These are phyloP conservation scores for Acer negundo DNA, from an alignment of 345 rosid species.

Conservation along the genomic window DNA sequence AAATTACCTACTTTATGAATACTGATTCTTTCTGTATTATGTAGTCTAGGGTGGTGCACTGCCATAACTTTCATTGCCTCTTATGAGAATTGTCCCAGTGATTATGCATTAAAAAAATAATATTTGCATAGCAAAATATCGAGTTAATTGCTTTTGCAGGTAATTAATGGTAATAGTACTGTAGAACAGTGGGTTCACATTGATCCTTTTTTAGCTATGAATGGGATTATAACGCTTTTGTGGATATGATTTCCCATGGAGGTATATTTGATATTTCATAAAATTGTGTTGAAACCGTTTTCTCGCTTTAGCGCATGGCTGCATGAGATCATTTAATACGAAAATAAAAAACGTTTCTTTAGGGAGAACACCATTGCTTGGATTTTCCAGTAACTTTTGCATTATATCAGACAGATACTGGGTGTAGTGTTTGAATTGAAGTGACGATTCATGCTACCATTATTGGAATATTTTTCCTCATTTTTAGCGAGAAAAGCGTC, in stretches of 20 bases:
- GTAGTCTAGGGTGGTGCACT: slow-evolving; percentile 91
- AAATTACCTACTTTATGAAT: slow-evolving; percentile 10
- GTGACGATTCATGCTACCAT: no score
- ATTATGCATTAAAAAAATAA: slow-evolving; percentile 58
- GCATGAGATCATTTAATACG: not conserved
- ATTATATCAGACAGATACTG: not conserved
- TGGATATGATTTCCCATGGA: slow-evolving; percentile 77
- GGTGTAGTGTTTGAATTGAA: no score
- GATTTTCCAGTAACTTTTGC: not conserved
- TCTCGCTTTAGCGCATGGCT: no score
- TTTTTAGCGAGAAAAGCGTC: no score
- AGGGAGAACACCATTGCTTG: no score
- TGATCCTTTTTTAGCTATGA: slow-evolving; percentile 89
- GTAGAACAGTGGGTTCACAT: slow-evolving; percentile 74
- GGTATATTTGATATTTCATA: slow-evolving; percentile 46
- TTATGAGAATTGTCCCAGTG: slow-evolving; percentile 85
- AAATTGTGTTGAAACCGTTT: not conserved
- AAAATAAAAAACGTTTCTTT: no score
- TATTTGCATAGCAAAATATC: slow-evolving; percentile 49
- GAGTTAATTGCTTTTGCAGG: slow-evolving; percentile 40
- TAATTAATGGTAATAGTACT: slow-evolving; percentile 34
- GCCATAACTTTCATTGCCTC: slow-evolving; percentile 77
- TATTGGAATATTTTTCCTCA: no score
- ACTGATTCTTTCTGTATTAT: slow-evolving; percentile 32
- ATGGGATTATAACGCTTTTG: slow-evolving; percentile 92